These are phyloP conservation scores for Microcyclospora tardicrescens DNA, from an alignment of 2,329 filamentous ascomycete species.

Conservation along the genomic window DNA sequence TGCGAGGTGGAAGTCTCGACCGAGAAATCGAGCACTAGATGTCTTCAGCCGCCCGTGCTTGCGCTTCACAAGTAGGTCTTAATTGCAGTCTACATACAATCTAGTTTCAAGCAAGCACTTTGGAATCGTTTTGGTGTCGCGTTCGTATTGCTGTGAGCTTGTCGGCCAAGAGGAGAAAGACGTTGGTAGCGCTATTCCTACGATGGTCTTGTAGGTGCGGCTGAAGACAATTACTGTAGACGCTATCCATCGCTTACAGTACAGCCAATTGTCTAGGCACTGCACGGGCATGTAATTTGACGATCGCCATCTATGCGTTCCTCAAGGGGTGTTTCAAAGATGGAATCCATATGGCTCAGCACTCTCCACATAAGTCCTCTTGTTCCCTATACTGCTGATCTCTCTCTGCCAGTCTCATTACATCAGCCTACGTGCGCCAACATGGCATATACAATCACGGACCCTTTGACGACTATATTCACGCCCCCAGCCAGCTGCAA, in stretches of 20 bases:
- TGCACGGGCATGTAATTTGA: not conserved
- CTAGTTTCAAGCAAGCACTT: too few relatives aligned
- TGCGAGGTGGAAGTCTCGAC: too few relatives aligned
- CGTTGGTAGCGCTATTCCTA: too few relatives aligned
- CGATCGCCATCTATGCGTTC: not conserved
- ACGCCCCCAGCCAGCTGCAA: conserved; percentile 13
- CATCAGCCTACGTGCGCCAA: not conserved
- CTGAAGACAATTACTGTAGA: too few relatives aligned
- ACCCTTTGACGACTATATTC: conserved; percentile 10
- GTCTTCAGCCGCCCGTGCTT: too few relatives aligned
- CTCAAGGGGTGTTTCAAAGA: not conserved
- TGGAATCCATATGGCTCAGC: not conserved
- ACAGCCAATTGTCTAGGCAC: not conserved
- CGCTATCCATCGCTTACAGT: not conserved
- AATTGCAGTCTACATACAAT: too few relatives aligned
- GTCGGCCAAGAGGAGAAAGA: too few relatives aligned
- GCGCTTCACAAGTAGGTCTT: too few relatives aligned
- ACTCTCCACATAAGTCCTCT: not conserved
- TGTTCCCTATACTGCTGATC: not conserved
- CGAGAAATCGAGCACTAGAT: too few relatives aligned
- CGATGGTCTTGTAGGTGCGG: too few relatives aligned
- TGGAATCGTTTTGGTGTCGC: too few relatives aligned
- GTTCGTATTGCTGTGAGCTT: too few relatives aligned
- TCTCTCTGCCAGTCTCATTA: not conserved
- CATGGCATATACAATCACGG: not conserved